Percentiles rank a stretch among this genome's conserved stretches.
Evolutionary conservation across 164 flowering plant species (phyloP).

Genomic region (Warburgia ugandensis): DNA sequence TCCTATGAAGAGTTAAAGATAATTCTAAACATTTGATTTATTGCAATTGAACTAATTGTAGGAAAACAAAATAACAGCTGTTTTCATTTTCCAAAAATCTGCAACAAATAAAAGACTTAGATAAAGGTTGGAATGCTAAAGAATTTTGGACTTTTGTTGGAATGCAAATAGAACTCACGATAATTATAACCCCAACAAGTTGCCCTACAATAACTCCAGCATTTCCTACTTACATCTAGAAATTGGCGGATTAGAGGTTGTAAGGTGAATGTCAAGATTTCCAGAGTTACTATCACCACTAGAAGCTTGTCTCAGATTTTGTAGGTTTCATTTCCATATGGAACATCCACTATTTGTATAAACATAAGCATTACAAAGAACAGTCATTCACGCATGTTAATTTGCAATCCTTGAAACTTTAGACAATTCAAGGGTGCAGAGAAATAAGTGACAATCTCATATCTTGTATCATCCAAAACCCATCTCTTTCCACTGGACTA

Average conservation of each 20-base stretch:
- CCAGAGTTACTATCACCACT: not conserved
- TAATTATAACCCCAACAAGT: too few relatives aligned
- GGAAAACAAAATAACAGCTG: too few relatives aligned
- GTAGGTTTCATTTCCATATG: not conserved
- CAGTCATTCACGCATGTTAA: not conserved
- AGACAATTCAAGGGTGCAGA: not conserved
- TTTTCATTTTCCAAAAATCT: too few relatives aligned
- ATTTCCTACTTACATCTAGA: not conserved
- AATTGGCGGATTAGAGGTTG: not conserved
- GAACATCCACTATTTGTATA: not conserved
- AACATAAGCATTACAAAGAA: not conserved
- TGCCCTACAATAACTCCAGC: not conserved
- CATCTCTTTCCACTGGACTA: too few relatives aligned
- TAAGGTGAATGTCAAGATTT: conserved; percentile 1
- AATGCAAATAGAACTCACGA: too few relatives aligned
- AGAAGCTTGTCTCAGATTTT: not conserved
- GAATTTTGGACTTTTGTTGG: too few relatives aligned
- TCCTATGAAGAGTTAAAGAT: too few relatives aligned
- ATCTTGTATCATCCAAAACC: not conserved
- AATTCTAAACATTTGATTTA: too few relatives aligned
- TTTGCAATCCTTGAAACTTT: not conserved
- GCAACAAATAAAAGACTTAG: too few relatives aligned
- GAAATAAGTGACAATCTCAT: not conserved
- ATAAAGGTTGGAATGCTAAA: too few relatives aligned
- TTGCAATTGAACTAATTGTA: too few relatives aligned